Evolutionary conservation across 495 filamentous ascomycete species (phyloP).

Genomic region (Parathielavia appendiculata): DNA sequence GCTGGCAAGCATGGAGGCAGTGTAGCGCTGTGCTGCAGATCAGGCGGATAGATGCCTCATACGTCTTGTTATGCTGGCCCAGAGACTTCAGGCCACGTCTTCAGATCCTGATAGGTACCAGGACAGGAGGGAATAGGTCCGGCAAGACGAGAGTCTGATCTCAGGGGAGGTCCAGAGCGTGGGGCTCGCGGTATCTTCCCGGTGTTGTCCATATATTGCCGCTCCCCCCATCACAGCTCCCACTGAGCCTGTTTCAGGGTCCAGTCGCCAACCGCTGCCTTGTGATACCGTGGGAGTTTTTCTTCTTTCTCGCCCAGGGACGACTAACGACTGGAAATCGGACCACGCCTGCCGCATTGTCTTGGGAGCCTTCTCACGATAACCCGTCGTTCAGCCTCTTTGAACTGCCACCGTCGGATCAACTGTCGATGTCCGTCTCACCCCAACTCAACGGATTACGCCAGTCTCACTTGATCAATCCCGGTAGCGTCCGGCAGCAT

Average conservation of each 20-base stretch:
- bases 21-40: no score
- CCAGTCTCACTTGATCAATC: background rate
- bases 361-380: background rate
- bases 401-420: background rate
- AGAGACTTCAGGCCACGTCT: no score
- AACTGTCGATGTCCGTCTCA: background rate
- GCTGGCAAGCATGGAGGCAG: no score
- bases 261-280: constrained; percentile 5
- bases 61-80: no score
- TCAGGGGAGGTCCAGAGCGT: background rate
- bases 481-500: constrained; percentile 2
- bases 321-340: background rate
- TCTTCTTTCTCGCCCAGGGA: background rate
- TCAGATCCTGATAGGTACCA: no score
- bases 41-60: no score
- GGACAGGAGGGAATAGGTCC: no score
- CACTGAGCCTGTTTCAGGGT: constrained; percentile 5
- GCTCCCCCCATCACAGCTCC: background rate
- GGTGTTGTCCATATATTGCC: background rate
- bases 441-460: background rate
- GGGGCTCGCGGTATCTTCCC: background rate
- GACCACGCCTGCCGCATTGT: background rate
- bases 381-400: background rate
- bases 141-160: background rate
- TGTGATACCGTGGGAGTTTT: constrained; percentile 4